A percentile compares a stretch with the other conserved stretches of the same genome.
Conservation (phyloP, 495 filamentous ascomycete genomes). For the Viridothelium virens region DNA sequence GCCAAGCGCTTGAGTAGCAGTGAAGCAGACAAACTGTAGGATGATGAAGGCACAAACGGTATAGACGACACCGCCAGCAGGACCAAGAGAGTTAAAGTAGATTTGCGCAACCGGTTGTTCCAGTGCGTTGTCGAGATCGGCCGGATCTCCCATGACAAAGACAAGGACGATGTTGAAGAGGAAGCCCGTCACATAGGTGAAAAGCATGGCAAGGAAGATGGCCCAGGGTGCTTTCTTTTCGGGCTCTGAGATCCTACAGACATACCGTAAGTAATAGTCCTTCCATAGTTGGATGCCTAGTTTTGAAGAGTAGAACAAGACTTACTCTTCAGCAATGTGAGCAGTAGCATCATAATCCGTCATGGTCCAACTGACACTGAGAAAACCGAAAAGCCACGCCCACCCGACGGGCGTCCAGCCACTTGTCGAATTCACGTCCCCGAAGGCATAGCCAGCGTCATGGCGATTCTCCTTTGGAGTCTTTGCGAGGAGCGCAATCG, state of each 20-base stretch:
- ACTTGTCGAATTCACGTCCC: conserved; percentile 45
- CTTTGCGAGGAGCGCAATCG: conserved; percentile 45
- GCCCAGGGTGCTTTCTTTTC: conserved; percentile 54
- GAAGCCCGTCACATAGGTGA: conserved; percentile 54
- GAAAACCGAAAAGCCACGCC: conserved; percentile 55
- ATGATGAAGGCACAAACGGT: conserved; percentile 53
- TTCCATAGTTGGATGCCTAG: background rate
- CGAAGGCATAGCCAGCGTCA: conserved; percentile 50
- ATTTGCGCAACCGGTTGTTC: conserved; percentile 58
- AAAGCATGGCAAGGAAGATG: conserved; percentile 51
- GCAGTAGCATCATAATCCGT: conserved; percentile 51
- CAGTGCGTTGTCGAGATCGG: conserved; percentile 41
- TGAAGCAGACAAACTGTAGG: conserved; percentile 52
- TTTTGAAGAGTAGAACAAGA: background rate
- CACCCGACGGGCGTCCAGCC: conserved; percentile 55
- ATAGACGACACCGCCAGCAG: conserved; percentile 51
- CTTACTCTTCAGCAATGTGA: conserved; percentile 52
- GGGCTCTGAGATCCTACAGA: conserved; percentile 43
- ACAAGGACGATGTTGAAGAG: conserved; percentile 58
- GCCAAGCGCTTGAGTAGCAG: conserved; percentile 53
- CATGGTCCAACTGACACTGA: conserved; percentile 58
- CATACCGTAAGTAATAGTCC: background rate
- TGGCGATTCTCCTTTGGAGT: conserved; percentile 43
- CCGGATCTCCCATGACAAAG: conserved; percentile 52
- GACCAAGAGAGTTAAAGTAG: conserved; percentile 55